Conservation (phyloP, 352 stramenopile genomes). For the Phytophthora agathidicida region DNA sequence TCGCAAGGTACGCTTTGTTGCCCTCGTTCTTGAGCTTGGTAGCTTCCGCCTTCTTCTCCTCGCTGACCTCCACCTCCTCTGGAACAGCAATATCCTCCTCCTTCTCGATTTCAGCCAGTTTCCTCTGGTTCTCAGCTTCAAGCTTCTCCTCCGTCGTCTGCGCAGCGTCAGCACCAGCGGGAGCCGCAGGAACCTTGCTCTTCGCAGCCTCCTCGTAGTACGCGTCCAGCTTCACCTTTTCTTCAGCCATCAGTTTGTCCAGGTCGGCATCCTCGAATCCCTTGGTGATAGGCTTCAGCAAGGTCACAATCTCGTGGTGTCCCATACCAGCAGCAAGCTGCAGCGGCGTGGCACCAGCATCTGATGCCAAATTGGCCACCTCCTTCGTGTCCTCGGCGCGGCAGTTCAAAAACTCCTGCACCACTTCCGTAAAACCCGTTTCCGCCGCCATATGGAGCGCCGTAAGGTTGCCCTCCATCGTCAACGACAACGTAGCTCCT, state of each 20-base stretch:
- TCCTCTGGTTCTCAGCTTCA: conserved; percentile 51
- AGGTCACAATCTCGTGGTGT: conserved; percentile 63
- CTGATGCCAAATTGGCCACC: conserved; percentile 63
- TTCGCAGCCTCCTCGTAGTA: conserved; percentile 58
- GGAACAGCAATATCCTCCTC: conserved; percentile 61
- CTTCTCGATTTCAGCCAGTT: conserved; percentile 41
- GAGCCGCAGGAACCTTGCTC: conserved; percentile 24
- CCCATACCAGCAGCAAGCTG: conserved; percentile 80
- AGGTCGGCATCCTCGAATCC: conserved; percentile 64
- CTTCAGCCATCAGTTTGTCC: conserved; percentile 60
- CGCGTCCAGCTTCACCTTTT: conserved; percentile 67
- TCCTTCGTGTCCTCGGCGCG: conserved; percentile 51
- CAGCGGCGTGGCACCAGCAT: conserved; percentile 67
- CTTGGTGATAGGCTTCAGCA: conserved; percentile 67
- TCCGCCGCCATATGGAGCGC: conserved; percentile 80
- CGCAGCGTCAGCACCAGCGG: conserved; percentile 10
- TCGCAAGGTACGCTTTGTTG: conserved; percentile 74
- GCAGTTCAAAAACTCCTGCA: conserved; percentile 58
- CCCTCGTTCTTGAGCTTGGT: conserved; percentile 67
- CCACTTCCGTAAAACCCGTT: conserved; percentile 67
- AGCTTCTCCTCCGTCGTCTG: conserved; percentile 40
- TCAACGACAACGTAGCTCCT: conserved; percentile 51
- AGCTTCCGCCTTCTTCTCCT: conserved; percentile 44
- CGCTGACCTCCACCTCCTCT: conserved; percentile 43
- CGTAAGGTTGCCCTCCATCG: conserved; percentile 70